These are phyloP conservation scores for Castanea mollissima DNA, from an alignment of 306 rosid genomes.

Conservation along the genomic window DNA sequence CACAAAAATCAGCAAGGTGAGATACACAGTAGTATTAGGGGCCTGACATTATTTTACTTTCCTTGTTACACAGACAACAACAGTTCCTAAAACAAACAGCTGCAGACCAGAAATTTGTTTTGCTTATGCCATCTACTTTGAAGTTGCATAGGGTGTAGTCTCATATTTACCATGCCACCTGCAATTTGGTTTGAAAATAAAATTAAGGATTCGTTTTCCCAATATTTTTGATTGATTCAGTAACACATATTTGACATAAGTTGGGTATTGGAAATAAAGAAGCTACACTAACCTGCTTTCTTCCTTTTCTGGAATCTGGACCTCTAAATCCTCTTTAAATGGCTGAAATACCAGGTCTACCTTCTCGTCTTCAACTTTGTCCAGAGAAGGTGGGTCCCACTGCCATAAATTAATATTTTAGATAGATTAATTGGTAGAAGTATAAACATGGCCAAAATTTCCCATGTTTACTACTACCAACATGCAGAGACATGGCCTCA, in stretches of 20 bases:
- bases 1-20: background rate
- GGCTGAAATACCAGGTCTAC: slow-evolving; percentile 59
- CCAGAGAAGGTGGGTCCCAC: slow-evolving; percentile 82
- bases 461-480: background rate
- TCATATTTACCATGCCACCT: slow-evolving; percentile 89
- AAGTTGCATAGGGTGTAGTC: slow-evolving; percentile 52
- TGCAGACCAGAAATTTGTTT: slow-evolving; percentile 1
- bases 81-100: slow-evolving; percentile 1
- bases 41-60: background rate
- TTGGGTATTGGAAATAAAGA: background rate
- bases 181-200: slow-evolving; percentile 19
- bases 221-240: background rate
- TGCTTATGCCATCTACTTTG: slow-evolving; percentile 19
- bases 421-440: background rate
- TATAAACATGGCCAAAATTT: background rate
- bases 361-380: slow-evolving; percentile 49
- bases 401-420: slow-evolving; percentile 26
- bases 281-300: slow-evolving; percentile 51
- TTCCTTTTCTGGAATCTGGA: slow-evolving; percentile 60
- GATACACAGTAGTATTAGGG: background rate
- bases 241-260: background rate
- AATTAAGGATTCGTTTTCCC: background rate
- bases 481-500: background rate
- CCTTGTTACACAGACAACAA: background rate
- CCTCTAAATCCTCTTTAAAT: slow-evolving; percentile 66